A percentile compares a stretch with the other conserved stretches of the same genome.
These are phyloP conservation scores for Aspergillus sp. DNA, from an alignment of 2,329 filamentous ascomycete genomes.

Conservation along the genomic window DNA sequence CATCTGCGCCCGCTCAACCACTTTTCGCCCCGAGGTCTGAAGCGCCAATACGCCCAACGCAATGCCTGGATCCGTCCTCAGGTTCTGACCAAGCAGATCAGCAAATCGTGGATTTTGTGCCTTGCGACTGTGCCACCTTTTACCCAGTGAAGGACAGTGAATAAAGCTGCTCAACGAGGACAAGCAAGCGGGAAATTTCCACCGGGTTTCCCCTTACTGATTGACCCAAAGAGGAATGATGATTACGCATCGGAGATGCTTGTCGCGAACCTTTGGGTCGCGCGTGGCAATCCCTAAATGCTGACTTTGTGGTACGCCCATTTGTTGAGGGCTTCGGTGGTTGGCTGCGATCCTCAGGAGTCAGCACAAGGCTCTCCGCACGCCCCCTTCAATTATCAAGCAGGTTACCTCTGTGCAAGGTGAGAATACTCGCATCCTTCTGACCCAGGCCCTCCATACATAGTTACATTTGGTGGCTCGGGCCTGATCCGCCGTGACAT, in stretches of 20 bases:
- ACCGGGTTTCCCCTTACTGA: not conserved
- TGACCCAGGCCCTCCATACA: slow-evolving; percentile 12
- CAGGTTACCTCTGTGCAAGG: not conserved
- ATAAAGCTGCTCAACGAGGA: too few species aligned
- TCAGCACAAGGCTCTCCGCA: slow-evolving; percentile 3
- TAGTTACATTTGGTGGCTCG: slow-evolving; percentile 30
- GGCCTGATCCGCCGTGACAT: slow-evolving; percentile 36
- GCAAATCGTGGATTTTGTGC: not conserved
- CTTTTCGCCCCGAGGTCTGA: not conserved
- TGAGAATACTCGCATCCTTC: not conserved
- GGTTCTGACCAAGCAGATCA: too few species aligned
- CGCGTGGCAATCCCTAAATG: slow-evolving; percentile 18
- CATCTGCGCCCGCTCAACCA: slow-evolving; percentile 4
- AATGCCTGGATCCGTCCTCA: not conserved
- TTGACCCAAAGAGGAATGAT: not conserved
- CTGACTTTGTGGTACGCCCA: slow-evolving; percentile 10
- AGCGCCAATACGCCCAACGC: slow-evolving; percentile 1
- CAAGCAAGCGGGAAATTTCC: too few species aligned
- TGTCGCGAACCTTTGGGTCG: slow-evolving; percentile 16
- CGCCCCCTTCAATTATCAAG: not conserved
- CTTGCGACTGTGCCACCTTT: too few species aligned
- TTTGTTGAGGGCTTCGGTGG: slow-evolving; percentile 3
- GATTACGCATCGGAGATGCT: slow-evolving; percentile 4
- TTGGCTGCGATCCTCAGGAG: slow-evolving; percentile 4
- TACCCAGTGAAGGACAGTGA: too few species aligned